phyloP scores from a whole-genome alignment of 768 basidiomycete species.

The Tricholoma bakamatsutake region DNA sequence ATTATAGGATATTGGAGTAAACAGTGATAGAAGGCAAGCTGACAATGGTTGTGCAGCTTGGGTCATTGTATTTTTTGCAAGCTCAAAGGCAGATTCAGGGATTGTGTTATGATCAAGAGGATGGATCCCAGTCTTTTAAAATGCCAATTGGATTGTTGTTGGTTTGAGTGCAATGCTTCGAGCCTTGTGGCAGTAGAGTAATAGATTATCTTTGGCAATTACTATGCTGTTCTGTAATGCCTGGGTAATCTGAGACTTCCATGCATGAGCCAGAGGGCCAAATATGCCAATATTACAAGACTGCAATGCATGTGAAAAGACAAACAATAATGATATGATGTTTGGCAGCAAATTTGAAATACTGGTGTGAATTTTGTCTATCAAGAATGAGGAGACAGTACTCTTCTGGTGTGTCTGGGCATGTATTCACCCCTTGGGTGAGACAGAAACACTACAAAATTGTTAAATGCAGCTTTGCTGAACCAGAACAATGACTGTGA shows the following conservation, averaged over 20 bases:
- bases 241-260: background rate
- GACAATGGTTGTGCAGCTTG: conserved; percentile 20
- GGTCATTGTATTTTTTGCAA: background rate
- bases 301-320: too few species aligned
- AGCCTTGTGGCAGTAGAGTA: conserved; percentile 6
- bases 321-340: conserved; percentile 5
- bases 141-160: conserved; percentile 16
- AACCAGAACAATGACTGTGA: background rate
- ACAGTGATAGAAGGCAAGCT: too few species aligned
- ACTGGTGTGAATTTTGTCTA: background rate
- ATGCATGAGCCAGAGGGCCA: too few species aligned
- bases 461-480: background rate
- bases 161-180: conserved; percentile 11
- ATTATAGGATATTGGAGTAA: background rate
- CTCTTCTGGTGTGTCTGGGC: conserved; percentile 8
- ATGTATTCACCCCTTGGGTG: background rate
- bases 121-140: conserved; percentile 17
- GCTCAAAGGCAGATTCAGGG: background rate
- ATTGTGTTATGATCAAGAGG: conserved; percentile 15
- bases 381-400: background rate
- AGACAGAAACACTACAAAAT: background rate
- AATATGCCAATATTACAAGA: too few species aligned
- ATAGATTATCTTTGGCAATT: conserved; percentile 8
- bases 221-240: background rate
- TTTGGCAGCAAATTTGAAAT: background rate